Evolutionary conservation across 164 flowering plant genomes (phyloP).

Genomic region (Vitis riparia): DNA sequence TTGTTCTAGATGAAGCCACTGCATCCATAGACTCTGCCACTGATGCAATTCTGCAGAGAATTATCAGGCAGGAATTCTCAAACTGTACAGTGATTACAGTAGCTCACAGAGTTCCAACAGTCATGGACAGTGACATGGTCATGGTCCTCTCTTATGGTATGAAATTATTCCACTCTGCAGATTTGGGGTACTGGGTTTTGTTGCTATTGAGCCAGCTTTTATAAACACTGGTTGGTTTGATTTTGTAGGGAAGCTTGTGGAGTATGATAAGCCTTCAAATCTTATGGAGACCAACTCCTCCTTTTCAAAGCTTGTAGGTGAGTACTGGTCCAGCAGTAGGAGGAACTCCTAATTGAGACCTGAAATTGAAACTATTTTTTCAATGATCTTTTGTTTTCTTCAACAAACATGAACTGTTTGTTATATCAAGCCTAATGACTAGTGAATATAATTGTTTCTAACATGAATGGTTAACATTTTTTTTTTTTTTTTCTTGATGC

Average conservation of each 20-base stretch:
- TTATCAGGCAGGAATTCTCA: conserved; percentile 58
- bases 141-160: conserved; percentile 41
- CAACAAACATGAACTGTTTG: no score
- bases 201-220: no score
- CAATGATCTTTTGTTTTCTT: no score
- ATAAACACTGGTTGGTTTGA: background rate
- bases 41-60: conserved; percentile 62
- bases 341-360: conserved; percentile 20
- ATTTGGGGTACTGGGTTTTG: background rate
- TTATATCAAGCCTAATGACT: no score
- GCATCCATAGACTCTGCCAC: conserved; percentile 89
- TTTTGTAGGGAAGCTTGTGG: conserved; percentile 57
- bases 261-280: conserved; percentile 71
- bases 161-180: no score
- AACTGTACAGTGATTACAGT: conserved; percentile 63
- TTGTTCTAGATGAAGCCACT: conserved; percentile 89
- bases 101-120: conserved; percentile 75
- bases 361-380: no score
- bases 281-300: conserved; percentile 63
- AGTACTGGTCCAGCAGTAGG: conserved; percentile 77
- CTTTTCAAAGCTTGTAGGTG: conserved; percentile 76
- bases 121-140: conserved; percentile 67
- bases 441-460: no score
- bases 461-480: no score
- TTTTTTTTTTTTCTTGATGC: no score